Percentiles rank a stretch among this genome's conserved stretches.
Conservation (phyloP, 495 filamentous ascomycete genomes). For the Podospora anserina region DNA sequence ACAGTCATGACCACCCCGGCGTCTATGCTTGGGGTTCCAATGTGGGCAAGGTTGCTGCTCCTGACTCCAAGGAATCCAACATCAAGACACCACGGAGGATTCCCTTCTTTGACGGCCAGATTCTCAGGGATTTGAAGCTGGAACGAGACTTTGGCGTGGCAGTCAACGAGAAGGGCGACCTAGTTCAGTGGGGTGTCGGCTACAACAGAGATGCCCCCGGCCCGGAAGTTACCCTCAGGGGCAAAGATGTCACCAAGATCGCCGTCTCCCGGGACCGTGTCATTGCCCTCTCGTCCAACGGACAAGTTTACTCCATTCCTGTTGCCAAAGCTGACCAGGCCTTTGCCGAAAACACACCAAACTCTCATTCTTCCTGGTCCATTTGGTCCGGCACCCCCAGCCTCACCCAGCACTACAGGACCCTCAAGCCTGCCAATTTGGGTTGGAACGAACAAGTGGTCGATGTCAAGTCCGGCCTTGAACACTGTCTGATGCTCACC, state of each 20-base stretch:
- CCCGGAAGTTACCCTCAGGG: conserved; percentile 70
- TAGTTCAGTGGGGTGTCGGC: conserved; percentile 86
- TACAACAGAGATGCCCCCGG: conserved; percentile 52
- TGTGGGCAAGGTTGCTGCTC: conserved; percentile 76
- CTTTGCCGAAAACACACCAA: conserved; percentile 53
- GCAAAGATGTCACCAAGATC: conserved; percentile 73
- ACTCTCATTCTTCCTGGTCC: conserved; percentile 50
- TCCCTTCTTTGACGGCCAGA: conserved; percentile 75
- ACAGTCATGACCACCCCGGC: conserved; percentile 82
- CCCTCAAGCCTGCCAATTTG: conserved; percentile 62
- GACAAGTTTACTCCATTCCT: conserved; percentile 83
- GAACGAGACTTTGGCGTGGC: conserved; percentile 82
- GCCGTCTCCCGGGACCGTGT: conserved; percentile 77
- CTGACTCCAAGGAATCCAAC: conserved; percentile 68
- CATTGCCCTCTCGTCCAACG: conserved; percentile 70
- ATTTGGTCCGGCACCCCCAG: conserved; percentile 71
- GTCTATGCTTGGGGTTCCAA: conserved; percentile 95
- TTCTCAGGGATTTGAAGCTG: conserved; percentile 85
- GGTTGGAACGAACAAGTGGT: conserved; percentile 71
- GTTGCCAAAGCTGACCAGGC: conserved; percentile 68
- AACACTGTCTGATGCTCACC: conserved; percentile 85
- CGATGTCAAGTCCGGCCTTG: conserved; percentile 69
- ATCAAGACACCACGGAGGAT: conserved; percentile 80
- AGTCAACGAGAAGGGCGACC: conserved; percentile 80
- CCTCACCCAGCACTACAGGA: conserved; percentile 64